Conservation (phyloP, 805 yeast genomes). For the Kregervanrija pseudodelftensis region DNA sequence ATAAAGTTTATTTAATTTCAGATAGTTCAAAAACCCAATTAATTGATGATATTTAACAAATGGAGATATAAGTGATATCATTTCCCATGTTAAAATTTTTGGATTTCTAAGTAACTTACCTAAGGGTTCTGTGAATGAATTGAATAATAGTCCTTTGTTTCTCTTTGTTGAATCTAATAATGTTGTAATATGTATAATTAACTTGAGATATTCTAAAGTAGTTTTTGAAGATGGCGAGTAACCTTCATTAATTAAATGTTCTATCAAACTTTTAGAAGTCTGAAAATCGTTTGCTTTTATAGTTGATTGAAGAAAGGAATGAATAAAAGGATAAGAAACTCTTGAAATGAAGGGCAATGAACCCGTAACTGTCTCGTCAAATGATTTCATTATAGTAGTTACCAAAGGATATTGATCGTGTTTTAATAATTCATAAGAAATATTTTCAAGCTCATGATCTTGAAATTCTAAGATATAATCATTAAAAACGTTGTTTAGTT, state of each 20-base stretch:
- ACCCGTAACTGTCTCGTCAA: slow-evolving; percentile 2
- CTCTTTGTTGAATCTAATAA: slow-evolving; percentile 11
- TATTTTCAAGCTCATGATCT: slow-evolving; percentile 6
- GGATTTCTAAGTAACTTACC: slow-evolving; percentile 7
- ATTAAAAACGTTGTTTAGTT: slow-evolving; percentile 3
- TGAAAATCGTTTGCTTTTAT: slow-evolving; percentile 14
- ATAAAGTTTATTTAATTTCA: slow-evolving; percentile 5
- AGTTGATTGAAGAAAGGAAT: slow-evolving; percentile 10
- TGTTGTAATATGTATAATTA: slow-evolving; percentile 10
- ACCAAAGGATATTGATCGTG: background rate
- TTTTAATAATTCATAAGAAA: background rate
- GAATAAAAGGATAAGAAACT: slow-evolving; percentile 1
- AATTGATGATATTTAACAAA: slow-evolving; percentile 17
- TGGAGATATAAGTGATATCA: slow-evolving; percentile 5
- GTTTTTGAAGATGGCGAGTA: slow-evolving; percentile 11
- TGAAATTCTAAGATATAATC: slow-evolving; percentile 10
- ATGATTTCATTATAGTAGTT: slow-evolving; percentile 3
- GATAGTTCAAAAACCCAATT: slow-evolving; percentile 17
- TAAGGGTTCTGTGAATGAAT: slow-evolving; percentile 15
- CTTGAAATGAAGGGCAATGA: slow-evolving; percentile 2
- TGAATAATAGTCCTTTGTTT: slow-evolving; percentile 19
- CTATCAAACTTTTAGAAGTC: slow-evolving; percentile 12
- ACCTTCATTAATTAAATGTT: slow-evolving; percentile 5
- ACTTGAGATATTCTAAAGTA: slow-evolving; percentile 11
- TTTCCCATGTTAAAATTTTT: slow-evolving; percentile 7